Base-by-base conservation (phyloP, 1,284 basidiomycete genomes). In the Ganoderma sinense region DNA sequence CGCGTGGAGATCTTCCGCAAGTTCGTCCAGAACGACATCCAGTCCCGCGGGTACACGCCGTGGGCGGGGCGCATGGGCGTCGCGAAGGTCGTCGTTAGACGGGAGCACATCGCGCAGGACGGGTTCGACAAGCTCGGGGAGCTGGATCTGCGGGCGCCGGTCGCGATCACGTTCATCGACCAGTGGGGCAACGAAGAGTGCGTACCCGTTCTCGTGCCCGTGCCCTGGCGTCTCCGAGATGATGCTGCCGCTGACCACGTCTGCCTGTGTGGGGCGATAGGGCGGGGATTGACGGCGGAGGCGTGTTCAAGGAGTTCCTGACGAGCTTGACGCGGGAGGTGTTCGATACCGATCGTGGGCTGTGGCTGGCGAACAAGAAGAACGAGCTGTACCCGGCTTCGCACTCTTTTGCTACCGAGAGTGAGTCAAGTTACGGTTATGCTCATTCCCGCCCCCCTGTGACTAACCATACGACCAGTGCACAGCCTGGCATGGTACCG, bases 301-400 rank as follows among this genome's bases (percentile, higher is more conserved):
- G 98, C 0, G 90, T 99, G 10, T 99, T 98, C 85, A 99, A 99
- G 79, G 98, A 99, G 81, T 98, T 99, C 78, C 89, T 99, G 76
- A 99, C 97, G 1, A 93, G 92, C 16, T 81, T 98, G 26, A 93
- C 91, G 66, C 96, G 94, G 77, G 97, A 99, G 80, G 97, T 94
- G 0, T 99, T 99, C 74, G 96, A 99, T 77, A 94, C 94, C 0
- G 91, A 99, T 77, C 90, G 96, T 20, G 98, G 98, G 2, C 83
- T 99, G 16, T 99, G 97, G 97, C 84, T 97, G 55, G 91, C 89
- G 36, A 99, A 93, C 65, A 89, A 91, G 79, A 91, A 95, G 78
- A 95, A 98, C 69, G 96, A 98, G 81, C 84, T 99, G 63, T 99
- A 98, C 79, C 97, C 97, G 0, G 97, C 97, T 77, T 96, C 97